Base-by-base conservation (phyloP, 208 protist species). In the Jaenimonas drosophilae region DNA sequence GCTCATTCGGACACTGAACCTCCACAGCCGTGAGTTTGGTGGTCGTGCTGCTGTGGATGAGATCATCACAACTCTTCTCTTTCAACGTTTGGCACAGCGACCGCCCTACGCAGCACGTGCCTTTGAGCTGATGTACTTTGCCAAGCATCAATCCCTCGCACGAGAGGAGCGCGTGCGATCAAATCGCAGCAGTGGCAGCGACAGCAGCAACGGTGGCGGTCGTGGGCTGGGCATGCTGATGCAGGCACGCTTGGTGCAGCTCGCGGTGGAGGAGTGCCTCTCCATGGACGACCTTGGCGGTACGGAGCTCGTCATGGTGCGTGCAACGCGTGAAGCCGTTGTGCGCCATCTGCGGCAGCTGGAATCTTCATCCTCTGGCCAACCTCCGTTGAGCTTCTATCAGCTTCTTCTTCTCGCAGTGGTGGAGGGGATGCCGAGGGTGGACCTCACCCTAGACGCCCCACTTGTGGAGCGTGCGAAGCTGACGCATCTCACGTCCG, bases 351-450 rank as follows among this genome's bases (percentile, higher is more conserved):
- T 23, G 4, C 30, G 28, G 1, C 19, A 11, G 2, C 30, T 55
- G 2, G 43, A 47, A 26, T 25, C 38, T 20, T 25, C 62, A 30
- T 49, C 49, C 32, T 49, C 58, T 24, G 20, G 42, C 4, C 50
- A 54, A 26, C 23, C 52, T 19, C 48, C 71, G 32, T 39, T 91
- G 21, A 86, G 76, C 14, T 91, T 76, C 52, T 77, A 66, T 45
- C 64, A 91, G 45, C 64, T 91, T 4, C 47, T 80, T 20, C 46
- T 77, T 11, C 55, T 91, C 0, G 70, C 63, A 7, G 57, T 64
- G n/a, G 23, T 87, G 29, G 47, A 70, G 27, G 81, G 81, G 28
- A 91, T 91, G 76, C 81, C 76, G 7, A 49, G 59, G 49, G 61
- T 70, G 11, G 59, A 86, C 26, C 26, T 91, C 2, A 65, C 59